phyloP scores from a whole-genome alignment of 352 stramenopile genomes.

The Phytopythium ostracodes region DNA sequence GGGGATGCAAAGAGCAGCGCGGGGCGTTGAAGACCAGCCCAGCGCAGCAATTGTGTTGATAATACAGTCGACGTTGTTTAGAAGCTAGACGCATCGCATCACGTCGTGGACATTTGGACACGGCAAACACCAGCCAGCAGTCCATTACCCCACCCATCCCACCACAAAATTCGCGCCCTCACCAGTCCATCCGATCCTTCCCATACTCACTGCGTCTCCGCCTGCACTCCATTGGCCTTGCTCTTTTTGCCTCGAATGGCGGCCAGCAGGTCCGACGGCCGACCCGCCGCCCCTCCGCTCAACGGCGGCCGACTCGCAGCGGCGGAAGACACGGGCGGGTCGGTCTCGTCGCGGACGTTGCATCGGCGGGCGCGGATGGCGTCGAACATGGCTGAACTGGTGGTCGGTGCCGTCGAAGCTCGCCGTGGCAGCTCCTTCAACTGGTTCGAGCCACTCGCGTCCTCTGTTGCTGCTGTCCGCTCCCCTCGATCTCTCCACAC shows the following conservation, averaged over 20 bases:
- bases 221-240: neutral
- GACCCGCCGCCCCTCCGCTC: neutral
- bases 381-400: slow-evolving; percentile 40
- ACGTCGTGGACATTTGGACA: neutral
- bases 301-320: neutral
- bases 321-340: neutral
- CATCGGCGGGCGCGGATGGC: slow-evolving; percentile 41
- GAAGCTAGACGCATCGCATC: neutral
- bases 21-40: neutral
- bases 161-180: neutral
- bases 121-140: neutral
- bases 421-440: neutral
- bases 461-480: neutral
- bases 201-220: neutral
- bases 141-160: neutral
- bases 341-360: slow-evolving; percentile 10
- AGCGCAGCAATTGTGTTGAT: neutral
- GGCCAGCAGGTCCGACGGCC: slow-evolving; percentile 48
- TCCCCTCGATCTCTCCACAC: neutral
- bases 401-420: slow-evolving; percentile 9
- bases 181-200: neutral
- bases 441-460: neutral
- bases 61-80: neutral
- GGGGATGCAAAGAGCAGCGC: neutral
- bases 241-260: slow-evolving; percentile 53